phyloP scores from a whole-genome alignment of 352 stramenopile species.

The Globisporangium solare region DNA sequence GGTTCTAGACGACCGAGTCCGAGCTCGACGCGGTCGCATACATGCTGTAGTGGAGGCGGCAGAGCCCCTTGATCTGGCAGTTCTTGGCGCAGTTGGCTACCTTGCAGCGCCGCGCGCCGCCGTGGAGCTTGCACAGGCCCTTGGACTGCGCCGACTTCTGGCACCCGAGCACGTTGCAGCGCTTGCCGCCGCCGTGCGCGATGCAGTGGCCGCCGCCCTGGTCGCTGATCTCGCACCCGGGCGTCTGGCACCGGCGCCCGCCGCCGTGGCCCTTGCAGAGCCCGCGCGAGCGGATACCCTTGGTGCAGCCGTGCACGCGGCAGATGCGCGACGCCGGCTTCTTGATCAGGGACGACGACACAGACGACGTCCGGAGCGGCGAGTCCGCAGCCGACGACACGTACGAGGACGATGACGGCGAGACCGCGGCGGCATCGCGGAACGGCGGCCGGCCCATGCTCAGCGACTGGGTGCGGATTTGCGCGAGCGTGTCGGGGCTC shows the following conservation, averaged over 20 bases:
- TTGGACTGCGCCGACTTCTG: conserved; percentile 81
- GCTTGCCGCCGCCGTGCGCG: conserved; percentile 59
- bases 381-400: conserved; percentile 7
- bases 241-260: conserved; percentile 68
- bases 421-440: background rate
- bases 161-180: conserved; percentile 61
- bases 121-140: conserved; percentile 81
- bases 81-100: conserved; percentile 76
- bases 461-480: background rate
- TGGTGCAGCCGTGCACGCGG: conserved; percentile 69
- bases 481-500: conserved; percentile 11
- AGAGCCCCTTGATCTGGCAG: conserved; percentile 76
- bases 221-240: conserved; percentile 80
- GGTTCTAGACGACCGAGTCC: background rate
- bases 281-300: conserved; percentile 74
- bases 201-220: conserved; percentile 84
- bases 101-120: conserved; percentile 67
- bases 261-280: conserved; percentile 85
- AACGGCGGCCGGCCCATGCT: background rate
- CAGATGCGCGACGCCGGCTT: conserved; percentile 69
- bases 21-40: conserved; percentile 13
- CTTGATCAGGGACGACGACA: conserved; percentile 40
- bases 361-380: conserved; percentile 16
- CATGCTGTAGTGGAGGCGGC: conserved; percentile 63
- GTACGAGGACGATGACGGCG: conserved; percentile 6